A percentile compares a stretch with the other conserved stretches of the same genome.
These are phyloP conservation scores for Primulina huaijiensis DNA, from an alignment of 257 asterid genomes.

Conservation along the genomic window DNA sequence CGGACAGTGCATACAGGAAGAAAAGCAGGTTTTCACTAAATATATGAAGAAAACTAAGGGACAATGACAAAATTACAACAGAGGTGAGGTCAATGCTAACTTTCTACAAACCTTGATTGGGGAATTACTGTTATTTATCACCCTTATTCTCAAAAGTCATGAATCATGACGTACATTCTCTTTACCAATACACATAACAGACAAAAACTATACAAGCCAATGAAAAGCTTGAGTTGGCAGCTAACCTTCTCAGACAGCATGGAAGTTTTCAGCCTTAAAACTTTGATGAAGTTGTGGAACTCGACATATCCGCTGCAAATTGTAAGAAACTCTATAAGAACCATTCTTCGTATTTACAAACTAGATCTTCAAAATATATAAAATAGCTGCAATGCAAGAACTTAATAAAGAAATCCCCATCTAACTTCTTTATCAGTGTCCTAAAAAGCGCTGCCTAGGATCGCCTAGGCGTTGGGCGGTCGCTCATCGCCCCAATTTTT, in stretches of 20 bases:
- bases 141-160: background rate
- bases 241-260: slow-evolving; percentile 68
- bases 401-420: background rate
- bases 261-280: slow-evolving; percentile 68
- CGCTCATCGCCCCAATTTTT: no score
- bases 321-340: slow-evolving; percentile 9
- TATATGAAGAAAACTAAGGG: background rate
- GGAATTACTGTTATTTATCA: background rate
- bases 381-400: background rate
- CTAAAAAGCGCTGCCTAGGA: no score
- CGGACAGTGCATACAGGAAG: background rate
- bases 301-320: slow-evolving; percentile 71
- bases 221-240: background rate
- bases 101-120: no score
- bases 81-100: background rate
- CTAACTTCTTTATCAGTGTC: background rate
- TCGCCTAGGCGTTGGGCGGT: no score
- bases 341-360: background rate
- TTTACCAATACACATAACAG: background rate
- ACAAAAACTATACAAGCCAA: background rate
- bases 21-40: background rate
- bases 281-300: slow-evolving; percentile 63
- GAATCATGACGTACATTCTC: background rate
- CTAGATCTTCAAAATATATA: background rate
- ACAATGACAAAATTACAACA: background rate